These are phyloP conservation scores for Cryptococcus sp. DNA, from an alignment of 1,284 basidiomycete species.

Conservation along the genomic window DNA sequence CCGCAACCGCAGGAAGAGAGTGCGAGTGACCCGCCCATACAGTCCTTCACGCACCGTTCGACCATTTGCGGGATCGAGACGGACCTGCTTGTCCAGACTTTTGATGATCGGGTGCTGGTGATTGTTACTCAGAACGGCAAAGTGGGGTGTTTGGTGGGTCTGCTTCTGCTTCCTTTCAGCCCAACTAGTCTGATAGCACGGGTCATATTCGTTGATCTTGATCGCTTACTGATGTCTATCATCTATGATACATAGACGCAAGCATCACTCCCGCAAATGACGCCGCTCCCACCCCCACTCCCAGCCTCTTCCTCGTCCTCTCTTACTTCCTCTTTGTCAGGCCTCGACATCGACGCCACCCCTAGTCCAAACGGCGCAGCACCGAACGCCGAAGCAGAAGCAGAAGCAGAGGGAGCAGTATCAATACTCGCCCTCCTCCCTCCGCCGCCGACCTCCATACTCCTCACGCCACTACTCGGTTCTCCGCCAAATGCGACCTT, in stretches of 20 bases:
- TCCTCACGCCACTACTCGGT: constrained; percentile 76
- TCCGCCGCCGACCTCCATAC: constrained; percentile 68
- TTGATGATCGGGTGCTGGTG: constrained; percentile 74
- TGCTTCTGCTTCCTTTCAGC: neutral
- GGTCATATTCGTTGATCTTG: neutral
- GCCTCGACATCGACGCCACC: constrained; percentile 54
- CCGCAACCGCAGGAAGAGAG: neutral
- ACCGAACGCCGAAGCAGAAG: constrained; percentile 56
- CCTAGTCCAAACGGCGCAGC: constrained; percentile 68
- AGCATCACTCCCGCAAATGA: constrained; percentile 70
- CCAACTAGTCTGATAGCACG: neutral
- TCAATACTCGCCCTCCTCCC: constrained; percentile 60
- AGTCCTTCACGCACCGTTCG: constrained; percentile 55
- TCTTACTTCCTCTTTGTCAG: neutral
- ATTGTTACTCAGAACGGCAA: constrained; percentile 81
- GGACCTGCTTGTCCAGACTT: constrained; percentile 74
- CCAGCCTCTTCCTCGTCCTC: constrained; percentile 25
- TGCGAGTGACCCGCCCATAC: constrained; percentile 28
- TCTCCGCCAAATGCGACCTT: constrained; percentile 63
- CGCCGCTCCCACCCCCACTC: constrained; percentile 58
- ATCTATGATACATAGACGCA: constrained; percentile 64
- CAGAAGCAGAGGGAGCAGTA: neutral
- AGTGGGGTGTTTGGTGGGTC: constrained; percentile 75
- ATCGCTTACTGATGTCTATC: neutral
- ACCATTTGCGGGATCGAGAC: constrained; percentile 64